Conservation (phyloP, 768 basidiomycete species). For the Naematelia encephala region DNA sequence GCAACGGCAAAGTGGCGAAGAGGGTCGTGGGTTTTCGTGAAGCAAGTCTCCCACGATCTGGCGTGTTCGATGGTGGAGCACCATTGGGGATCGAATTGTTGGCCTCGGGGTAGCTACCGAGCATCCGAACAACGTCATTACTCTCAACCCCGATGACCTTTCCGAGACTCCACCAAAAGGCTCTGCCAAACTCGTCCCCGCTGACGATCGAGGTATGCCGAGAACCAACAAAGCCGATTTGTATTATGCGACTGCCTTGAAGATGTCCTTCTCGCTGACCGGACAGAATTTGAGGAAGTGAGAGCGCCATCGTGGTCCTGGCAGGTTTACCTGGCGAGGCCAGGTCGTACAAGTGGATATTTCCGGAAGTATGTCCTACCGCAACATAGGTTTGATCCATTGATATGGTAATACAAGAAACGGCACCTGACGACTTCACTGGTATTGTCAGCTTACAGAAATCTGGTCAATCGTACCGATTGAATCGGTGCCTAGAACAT, state of each 20-base stretch:
- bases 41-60: neutral
- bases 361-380: constrained; percentile 77
- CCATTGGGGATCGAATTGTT: constrained; percentile 27
- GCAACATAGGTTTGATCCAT: constrained; percentile 91
- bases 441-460: constrained; percentile 15
- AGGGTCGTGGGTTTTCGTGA: constrained; percentile 56
- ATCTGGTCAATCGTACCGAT: constrained; percentile 56
- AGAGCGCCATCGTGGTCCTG: constrained; percentile 58
- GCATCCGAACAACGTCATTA: constrained; percentile 84
- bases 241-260: constrained; percentile 70
- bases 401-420: constrained; percentile 85
- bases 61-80: neutral
- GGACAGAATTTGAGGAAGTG: constrained; percentile 55
- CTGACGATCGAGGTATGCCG: constrained; percentile 89
- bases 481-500: constrained; percentile 69
- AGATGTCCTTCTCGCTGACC: constrained; percentile 79
- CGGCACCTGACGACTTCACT: constrained; percentile 67
- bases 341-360: constrained; percentile 82
- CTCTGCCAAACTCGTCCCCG: constrained; percentile 83
- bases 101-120: constrained; percentile 77
- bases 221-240: constrained; percentile 75
- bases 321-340: constrained; percentile 64
- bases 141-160: constrained; percentile 94
- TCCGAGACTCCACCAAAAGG: constrained; percentile 91
- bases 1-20: constrained; percentile 71